Base-by-base conservation (phyloP, 2,329 filamentous ascomycete species). In the Pseudocercospora eumusae region DNA sequence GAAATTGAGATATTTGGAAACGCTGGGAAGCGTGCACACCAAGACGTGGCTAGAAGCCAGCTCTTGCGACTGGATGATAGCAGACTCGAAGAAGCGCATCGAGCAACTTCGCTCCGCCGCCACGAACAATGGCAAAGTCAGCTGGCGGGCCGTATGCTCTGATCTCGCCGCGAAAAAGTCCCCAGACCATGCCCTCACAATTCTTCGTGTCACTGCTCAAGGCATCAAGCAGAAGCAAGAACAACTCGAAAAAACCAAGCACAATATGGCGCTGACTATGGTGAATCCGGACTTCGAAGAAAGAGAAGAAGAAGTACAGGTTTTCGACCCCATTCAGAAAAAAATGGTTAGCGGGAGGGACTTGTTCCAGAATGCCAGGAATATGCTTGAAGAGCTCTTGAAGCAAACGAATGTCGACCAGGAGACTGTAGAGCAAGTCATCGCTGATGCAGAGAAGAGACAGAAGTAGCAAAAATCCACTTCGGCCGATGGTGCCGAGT, bases 321-420 rank as follows among this genome's bases (percentile, higher is more conserved):
- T 60, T 2, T 63, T 23, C 11, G 20, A 56, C 31, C 56, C 56
- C 18, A 25, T n/a, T 6, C 49, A 56, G 28, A 40, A 49, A 11
- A 59, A 61, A 44, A 64, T 61, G 62, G 49, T 61, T 27, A 58
- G 36, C 20, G 53, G 56, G 42, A 61, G 56, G 44, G 62, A 64
- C 15, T 21, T 56, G 31, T 20, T 64, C 18, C 7, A 7, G 36
- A 27, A 61, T 9, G 31, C 36, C 6, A 45, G 33, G n/a, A 36
- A 36, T 10, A 6, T 27, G 3, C 4, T 61, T 3, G 62, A 61
- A 20, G 21, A 42, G 36, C 31, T 54, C 13, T 21, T 40, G 3
- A 33, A 56, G 18, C 27, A 50, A 4, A 20, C 33, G 1, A 27
- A 25, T 45, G 13, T 21, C 13, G n/a, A 20, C 13, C 55, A 23